Evolutionary conservation across 1,284 basidiomycete species (phyloP).

Genomic region (Schizophyllum commune): DNA sequence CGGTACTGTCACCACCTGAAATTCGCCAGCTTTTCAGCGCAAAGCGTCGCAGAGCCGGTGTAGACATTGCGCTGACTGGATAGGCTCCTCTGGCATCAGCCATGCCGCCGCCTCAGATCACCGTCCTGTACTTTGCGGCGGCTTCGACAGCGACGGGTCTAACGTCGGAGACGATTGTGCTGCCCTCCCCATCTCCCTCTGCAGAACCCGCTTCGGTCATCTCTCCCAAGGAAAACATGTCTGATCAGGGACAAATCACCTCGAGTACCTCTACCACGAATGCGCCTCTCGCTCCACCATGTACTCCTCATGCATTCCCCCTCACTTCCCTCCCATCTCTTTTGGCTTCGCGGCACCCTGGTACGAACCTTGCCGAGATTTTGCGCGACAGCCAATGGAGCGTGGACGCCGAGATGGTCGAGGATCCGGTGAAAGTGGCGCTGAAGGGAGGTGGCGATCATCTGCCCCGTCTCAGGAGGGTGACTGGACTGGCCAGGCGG

Average conservation of each 20-base stretch:
- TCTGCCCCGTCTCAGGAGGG: conserved; percentile 78
- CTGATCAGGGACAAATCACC: no score
- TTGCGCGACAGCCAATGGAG: conserved; percentile 64
- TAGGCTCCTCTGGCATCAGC: no score
- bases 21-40: no score
- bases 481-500: no score
- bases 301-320: conserved; percentile 29
- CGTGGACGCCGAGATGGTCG: conserved; percentile 73
- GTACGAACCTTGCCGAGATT: conserved; percentile 40
- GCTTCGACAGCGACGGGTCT: conserved; percentile 62
- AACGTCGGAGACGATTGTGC: conserved; percentile 41
- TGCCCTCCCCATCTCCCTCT: no score
- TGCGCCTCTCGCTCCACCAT: no score
- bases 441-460: conserved; percentile 65
- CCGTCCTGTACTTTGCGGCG: conserved; percentile 75
- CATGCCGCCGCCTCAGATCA: conserved; percentile 28
- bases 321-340: conserved; percentile 45
- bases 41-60: no score
- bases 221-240: no score
- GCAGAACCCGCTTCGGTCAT: no score
- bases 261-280: no score
- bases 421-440: conserved; percentile 39
- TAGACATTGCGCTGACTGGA: no score
- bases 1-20: no score
- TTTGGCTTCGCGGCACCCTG: conserved; percentile 46